Evolutionary conservation across 2,329 filamentous ascomycete genomes (phyloP).

Genomic region (Neonectria hederae): DNA sequence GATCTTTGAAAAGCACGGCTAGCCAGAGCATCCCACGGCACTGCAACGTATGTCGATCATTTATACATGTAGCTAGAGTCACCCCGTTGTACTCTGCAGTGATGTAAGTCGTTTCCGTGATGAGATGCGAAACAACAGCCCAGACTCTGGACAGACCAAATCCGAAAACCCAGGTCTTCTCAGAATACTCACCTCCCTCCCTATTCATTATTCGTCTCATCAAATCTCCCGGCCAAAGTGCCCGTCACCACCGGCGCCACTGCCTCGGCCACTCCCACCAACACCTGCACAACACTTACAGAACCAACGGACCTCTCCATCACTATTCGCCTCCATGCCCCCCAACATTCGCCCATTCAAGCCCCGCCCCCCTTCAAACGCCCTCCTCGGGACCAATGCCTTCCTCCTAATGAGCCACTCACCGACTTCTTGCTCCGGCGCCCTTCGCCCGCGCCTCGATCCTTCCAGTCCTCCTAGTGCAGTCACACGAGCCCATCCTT

Average conservation of each 20-base stretch:
- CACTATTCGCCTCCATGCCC: background rate
- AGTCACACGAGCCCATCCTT: conserved; percentile 16
- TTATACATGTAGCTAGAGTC: background rate
- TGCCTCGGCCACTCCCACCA: background rate
- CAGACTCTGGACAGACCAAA: background rate
- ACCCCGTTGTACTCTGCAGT: background rate
- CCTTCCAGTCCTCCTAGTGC: conserved; percentile 1
- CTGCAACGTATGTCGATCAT: background rate
- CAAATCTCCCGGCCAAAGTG: too few species aligned
- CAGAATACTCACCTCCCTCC: background rate
- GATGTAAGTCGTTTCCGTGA: background rate
- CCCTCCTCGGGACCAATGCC: background rate
- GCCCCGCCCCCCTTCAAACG: background rate
- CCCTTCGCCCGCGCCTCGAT: background rate
- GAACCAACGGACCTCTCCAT: background rate
- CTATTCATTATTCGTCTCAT: too few species aligned
- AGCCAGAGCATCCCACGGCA: background rate
- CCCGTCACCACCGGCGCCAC: background rate
- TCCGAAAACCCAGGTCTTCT: too few species aligned
- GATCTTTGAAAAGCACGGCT: background rate
- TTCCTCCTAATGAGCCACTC: background rate
- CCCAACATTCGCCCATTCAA: background rate
- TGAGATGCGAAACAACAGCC: background rate
- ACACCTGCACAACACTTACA: background rate
- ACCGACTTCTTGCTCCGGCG: conserved; percentile 8